Base-by-base conservation (phyloP, 2,329 filamentous ascomycete species). In the Hortaea sp. region DNA sequence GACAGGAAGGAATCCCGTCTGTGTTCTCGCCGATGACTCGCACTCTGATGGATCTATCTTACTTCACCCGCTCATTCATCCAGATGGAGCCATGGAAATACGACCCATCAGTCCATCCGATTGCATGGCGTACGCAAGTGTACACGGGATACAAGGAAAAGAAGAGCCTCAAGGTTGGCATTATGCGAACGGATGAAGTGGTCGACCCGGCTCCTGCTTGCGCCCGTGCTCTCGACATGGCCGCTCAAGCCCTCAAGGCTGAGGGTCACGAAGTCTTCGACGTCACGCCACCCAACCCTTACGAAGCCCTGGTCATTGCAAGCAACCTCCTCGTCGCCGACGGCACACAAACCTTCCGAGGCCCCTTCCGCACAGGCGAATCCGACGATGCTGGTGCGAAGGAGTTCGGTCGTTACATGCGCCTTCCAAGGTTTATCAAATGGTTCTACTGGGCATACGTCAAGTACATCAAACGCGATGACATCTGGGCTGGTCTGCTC, bases 1-100 rank as follows among this genome's bases (percentile, higher is more conserved):
- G 90, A 0, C 88, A 95, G 63, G 90, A 95, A 62, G 89, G 88
- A 0, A 81, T 95, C 30, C 81, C 87, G 1, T 86, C 84, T 52
- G 88, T 95, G 13, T 95, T 89, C 67, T 90, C 85, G 48, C 89
- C 89, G 5, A 95, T 97, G 90, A 79, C 89, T 2, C 77, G 88
- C 44, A 95, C 88, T 0, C 67, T 95, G 48, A 77, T 81, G 52
- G 89, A 95, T 60, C 69, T 95, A 50, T 76, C 76, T 1, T 95
- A 94, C 68, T 95, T 95, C 64, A 85, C 86, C 3, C 79, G 81
- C 44, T 77, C 80, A 6, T 70, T 95, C 45, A 77, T 95, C 46
- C 69, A 78, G 43, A 90, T 92, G 81, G 72, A 85, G 66, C 87
- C 88, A 0, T 95, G 89, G 89, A 82, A 77, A 49, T 94, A 94